Base-by-base conservation (phyloP, 371 early-diverging fungal genomes). In the Mucor irregularis region DNA sequence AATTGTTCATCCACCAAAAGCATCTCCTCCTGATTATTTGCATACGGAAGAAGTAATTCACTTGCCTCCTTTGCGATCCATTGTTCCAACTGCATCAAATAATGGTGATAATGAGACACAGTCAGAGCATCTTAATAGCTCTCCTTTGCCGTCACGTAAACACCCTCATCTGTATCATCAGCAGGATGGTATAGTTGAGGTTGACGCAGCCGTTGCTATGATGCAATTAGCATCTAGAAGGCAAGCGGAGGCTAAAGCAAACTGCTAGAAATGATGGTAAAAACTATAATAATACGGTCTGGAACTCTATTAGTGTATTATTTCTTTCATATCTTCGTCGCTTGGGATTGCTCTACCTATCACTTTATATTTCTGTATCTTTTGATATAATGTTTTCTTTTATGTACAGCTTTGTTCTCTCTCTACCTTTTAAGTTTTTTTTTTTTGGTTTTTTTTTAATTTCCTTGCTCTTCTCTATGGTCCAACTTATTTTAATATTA, bases 151-250 rank as follows among this genome's bases (percentile, higher is more conserved):
- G 29, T 37, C 25, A 33, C 49, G 24, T 24, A 24, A 39, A 28
- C 26, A 43, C 14, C 35, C 24, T 5, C 28, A 35, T n/a, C n/a
- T n/a, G n/a, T n/a, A n/a, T 22, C 33, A 40, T 7, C n/a, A 8
- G 8, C 53, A 54, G n/a, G 53, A 55, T 5, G 45, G 50, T 17
- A 48, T 40, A 24, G 61, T 48, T 6, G 62, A 61, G 24, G 62
- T 61, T 1, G 62, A 61, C 40, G 62, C 62, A 5, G 62, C 62
- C 6, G 62, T 61, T 9, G 62, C 62, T 4, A 61, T 61, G 62
- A 56, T 61, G 56, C 56, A 61, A 16, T 34, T 61, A 3, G 50
- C 62, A 28, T 61, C 62, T n/a, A 45, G 55, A 24, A 34, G 45
- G 2, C 49, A 39, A 42, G 42, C 42, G 9, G 42, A 42, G 17